Conservation (phyloP, 78 protist species). For the Dictyostelium purpureum region DNA sequence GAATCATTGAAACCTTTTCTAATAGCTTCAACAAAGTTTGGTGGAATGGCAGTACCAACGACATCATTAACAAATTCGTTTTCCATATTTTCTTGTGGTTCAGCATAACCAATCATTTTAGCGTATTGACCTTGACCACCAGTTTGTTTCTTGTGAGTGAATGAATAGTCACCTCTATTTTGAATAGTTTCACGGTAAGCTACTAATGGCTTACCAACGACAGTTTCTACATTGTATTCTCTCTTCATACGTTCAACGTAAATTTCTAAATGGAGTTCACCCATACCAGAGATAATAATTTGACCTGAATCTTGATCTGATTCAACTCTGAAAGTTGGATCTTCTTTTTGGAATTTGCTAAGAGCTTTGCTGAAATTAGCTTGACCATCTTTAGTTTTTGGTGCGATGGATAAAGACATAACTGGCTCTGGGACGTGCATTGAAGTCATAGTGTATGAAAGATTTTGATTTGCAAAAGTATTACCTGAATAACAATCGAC, state of each 20-base stretch:
- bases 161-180: slow-evolving; percentile 77
- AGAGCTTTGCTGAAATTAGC: slow-evolving; percentile 86
- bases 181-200: slow-evolving; percentile 93
- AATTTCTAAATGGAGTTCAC: slow-evolving; percentile 97
- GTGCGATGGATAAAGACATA: slow-evolving; percentile 89
- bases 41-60: slow-evolving; percentile 93
- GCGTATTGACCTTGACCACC: slow-evolving; percentile 98
- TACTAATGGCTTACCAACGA: slow-evolving; percentile 88
- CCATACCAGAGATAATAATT: slow-evolving; percentile 96
- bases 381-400: slow-evolving; percentile 72
- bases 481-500: slow-evolving; percentile 97
- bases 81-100: slow-evolving; percentile 79
- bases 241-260: slow-evolving; percentile 92
- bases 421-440: slow-evolving; percentile 98
- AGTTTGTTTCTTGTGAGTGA: slow-evolving; percentile 96
- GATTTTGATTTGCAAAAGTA: slow-evolving; percentile 88
- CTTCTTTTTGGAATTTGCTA: slow-evolving; percentile 91
- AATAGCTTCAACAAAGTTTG: slow-evolving; percentile 86
- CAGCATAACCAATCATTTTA: slow-evolving; percentile 89
- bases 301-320: slow-evolving; percentile 81
- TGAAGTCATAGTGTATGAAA: slow-evolving; percentile 75
- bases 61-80: slow-evolving; percentile 84
- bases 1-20: slow-evolving; percentile 88
- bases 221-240: slow-evolving; percentile 84
- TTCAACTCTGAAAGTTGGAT: slow-evolving; percentile 96